These are phyloP conservation scores for Magnaporthiopsis incrustans DNA, from an alignment of 2,329 filamentous ascomycete genomes.

Conservation along the genomic window DNA sequence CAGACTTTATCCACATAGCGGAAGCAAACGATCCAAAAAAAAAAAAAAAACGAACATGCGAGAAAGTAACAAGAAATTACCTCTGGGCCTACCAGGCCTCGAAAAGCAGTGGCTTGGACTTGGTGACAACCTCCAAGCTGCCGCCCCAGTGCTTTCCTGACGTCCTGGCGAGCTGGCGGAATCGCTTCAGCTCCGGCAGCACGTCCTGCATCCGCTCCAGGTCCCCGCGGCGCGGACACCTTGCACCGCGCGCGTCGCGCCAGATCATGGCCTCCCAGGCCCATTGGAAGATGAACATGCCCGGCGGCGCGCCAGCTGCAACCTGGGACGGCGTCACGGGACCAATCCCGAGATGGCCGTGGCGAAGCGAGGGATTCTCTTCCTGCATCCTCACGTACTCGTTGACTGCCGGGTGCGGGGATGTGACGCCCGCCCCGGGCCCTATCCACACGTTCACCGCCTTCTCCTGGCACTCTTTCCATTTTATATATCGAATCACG, in stretches of 20 bases:
- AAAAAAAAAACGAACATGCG: no score
- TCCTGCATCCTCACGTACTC: conserved; percentile 40
- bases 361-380: conserved; percentile 23
- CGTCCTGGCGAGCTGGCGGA: conserved; percentile 26
- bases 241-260: conserved; percentile 15
- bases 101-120: neutral
- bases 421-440: conserved; percentile 18
- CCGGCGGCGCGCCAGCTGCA: conserved; percentile 38
- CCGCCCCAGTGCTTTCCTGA: conserved; percentile 28
- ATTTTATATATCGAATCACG: neutral
- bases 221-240: conserved; percentile 12
- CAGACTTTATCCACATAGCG: neutral
- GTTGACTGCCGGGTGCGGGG: conserved; percentile 28
- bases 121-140: conserved; percentile 24
- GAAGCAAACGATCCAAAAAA: no score
- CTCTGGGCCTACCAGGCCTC: neutral
- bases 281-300: conserved; percentile 37
- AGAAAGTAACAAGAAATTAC: neutral
- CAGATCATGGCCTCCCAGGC: conserved; percentile 45
- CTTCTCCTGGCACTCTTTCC: conserved; percentile 13
- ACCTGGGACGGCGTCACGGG: conserved; percentile 42
- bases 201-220: conserved; percentile 36
- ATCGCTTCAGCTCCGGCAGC: conserved; percentile 30
- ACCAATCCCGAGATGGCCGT: conserved; percentile 23
- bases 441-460: conserved; percentile 41